phyloP scores from a whole-genome alignment of 1,284 basidiomycete genomes.

The Fomitopsis schrenkii region DNA sequence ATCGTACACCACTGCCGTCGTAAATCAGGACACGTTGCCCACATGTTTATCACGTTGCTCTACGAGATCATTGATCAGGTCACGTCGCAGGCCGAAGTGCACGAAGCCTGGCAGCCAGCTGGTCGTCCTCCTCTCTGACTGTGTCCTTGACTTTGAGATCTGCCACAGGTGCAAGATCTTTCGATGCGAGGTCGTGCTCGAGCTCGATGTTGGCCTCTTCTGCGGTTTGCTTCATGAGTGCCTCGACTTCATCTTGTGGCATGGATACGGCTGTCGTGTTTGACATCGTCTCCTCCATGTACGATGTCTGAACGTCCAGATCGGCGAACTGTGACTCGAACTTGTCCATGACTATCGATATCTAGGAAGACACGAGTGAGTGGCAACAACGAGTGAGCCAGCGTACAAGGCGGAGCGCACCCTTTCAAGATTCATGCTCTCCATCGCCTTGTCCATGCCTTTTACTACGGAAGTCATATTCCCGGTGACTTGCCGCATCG shows the following conservation, averaged over 20 bases:
- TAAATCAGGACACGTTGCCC: not conserved
- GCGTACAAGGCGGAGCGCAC: conserved; percentile 41
- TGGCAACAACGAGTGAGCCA: not conserved
- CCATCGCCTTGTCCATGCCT: conserved; percentile 99
- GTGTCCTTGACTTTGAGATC: conserved; percentile 55
- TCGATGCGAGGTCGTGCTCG: conserved; percentile 82
- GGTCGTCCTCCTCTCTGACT: conserved; percentile 73
- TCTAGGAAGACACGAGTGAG: conserved; percentile 46
- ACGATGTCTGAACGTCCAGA: conserved; percentile 96
- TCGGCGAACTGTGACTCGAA: conserved; percentile 97
- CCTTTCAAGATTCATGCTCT: conserved; percentile 97
- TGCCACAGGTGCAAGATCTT: conserved; percentile 52
- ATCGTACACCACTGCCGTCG: not conserved
- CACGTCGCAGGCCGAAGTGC: conserved; percentile 76
- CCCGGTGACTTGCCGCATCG: conserved; percentile 93
- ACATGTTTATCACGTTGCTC: conserved; percentile 2
- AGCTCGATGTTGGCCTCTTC: conserved; percentile 98
- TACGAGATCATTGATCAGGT: not conserved
- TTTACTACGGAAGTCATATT: conserved; percentile 96
- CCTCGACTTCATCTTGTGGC: conserved; percentile 96
- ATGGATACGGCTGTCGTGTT: conserved; percentile 90
- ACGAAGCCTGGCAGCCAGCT: conserved; percentile 76
- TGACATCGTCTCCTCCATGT: conserved; percentile 97
- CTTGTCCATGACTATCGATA: conserved; percentile 99
- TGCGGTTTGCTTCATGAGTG: conserved; percentile 89